phyloP scores from a whole-genome alignment of 305 asterid species.

The Andrographis paniculata region DNA sequence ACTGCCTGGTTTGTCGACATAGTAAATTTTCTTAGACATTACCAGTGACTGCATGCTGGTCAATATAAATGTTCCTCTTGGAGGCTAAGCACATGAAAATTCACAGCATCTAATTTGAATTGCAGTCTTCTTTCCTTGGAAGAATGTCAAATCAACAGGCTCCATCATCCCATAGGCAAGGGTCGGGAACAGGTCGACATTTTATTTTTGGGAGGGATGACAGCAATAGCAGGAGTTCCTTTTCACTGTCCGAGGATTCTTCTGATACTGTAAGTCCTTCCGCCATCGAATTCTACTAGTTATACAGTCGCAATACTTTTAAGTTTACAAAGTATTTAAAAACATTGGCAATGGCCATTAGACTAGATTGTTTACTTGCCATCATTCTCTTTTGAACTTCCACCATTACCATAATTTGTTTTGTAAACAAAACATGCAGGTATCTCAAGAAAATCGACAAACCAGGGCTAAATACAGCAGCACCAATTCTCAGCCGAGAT shows the following conservation, averaged over 20 bases:
- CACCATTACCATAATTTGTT: too few relatives aligned
- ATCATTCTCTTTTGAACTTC: too few relatives aligned
- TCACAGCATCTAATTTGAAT: constrained; percentile 8
- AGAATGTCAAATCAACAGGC: constrained; percentile 45
- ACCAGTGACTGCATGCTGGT: not conserved
- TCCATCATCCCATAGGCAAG: constrained; percentile 59
- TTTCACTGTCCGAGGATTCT: constrained; percentile 56
- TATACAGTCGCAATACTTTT: too few relatives aligned
- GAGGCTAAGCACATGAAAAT: constrained; percentile 2
- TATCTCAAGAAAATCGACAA: constrained; percentile 34
- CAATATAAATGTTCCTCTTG: constrained; percentile 1
- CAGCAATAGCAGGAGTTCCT: constrained; percentile 71
- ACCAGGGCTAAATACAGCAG: constrained; percentile 30
- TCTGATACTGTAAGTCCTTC: constrained; percentile 44
- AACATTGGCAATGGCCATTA: not conserved
- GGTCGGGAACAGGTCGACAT: constrained; percentile 52
- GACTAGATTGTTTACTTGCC: not conserved
- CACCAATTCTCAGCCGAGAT: constrained; percentile 39
- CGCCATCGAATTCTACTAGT: not conserved
- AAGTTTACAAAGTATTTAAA: not conserved
- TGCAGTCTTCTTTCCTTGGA: constrained; percentile 86
- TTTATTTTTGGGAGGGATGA: constrained; percentile 90
- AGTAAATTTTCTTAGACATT: not conserved
- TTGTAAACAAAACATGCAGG: constrained; percentile 50
- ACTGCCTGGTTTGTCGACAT: not conserved